Evolutionary conservation across 2,329 filamentous ascomycete genomes (phyloP).

Genomic region (Clathrospora elynae): DNA sequence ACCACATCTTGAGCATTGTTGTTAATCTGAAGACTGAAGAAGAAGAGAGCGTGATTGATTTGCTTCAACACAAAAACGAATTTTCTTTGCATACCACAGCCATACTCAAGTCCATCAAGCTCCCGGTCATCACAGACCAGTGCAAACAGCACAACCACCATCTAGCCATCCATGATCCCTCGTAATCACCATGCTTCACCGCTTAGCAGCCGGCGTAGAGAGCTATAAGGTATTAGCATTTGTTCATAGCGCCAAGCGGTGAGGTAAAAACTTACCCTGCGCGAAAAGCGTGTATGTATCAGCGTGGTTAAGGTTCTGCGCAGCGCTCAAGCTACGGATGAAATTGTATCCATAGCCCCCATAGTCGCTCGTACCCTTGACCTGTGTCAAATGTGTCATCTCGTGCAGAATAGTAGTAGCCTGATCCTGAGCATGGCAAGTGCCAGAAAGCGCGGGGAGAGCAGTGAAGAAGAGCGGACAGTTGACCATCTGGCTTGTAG

Average conservation of each 20-base stretch:
- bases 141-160: too few relatives aligned
- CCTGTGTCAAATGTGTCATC: conserved; percentile 62
- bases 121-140: too few relatives aligned
- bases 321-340: conserved; percentile 50
- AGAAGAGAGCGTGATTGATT: too few relatives aligned
- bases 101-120: too few relatives aligned
- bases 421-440: conserved; percentile 67
- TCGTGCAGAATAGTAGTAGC: conserved; percentile 67
- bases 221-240: conserved; percentile 5
- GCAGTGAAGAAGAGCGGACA: conserved; percentile 63
- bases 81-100: too few relatives aligned
- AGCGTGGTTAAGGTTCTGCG: conserved; percentile 64
- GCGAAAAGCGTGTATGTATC: conserved; percentile 58
- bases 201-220: conserved; percentile 11
- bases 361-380: conserved; percentile 64
- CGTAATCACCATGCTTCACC: too few relatives aligned
- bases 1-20: too few relatives aligned
- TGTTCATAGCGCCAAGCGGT: neutral
- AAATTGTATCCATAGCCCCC: conserved; percentile 61
- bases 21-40: too few relatives aligned
- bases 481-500: conserved; percentile 61
- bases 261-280: conserved; percentile 14
- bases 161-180: too few relatives aligned
- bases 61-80: too few relatives aligned
- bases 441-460: conserved; percentile 54